A percentile compares a stretch with the other conserved stretches of the same genome.
phyloP scores from a whole-genome alignment of 371 early-diverging fungal genomes.

The Parasitella parasitica region DNA sequence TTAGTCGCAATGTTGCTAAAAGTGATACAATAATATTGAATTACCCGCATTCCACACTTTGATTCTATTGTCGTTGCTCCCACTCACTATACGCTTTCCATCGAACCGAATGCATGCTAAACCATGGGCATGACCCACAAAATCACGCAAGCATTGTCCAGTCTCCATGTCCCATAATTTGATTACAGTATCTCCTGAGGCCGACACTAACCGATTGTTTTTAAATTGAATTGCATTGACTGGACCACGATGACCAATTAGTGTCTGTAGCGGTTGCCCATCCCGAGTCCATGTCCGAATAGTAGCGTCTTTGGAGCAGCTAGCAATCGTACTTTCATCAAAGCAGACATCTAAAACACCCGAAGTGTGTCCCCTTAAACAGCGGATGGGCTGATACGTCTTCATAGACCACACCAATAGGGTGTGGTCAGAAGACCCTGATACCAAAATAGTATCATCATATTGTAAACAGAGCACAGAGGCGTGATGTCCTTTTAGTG shows the following conservation, averaged over 20 bases:
- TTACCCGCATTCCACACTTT: conserved; percentile 86
- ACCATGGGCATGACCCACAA: conserved; percentile 77
- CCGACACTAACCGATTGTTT: conserved; percentile 72
- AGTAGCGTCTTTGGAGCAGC: conserved; percentile 91
- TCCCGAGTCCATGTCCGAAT: conserved; percentile 81
- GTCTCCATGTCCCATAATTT: conserved; percentile 85
- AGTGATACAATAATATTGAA: neutral
- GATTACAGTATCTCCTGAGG: conserved; percentile 83
- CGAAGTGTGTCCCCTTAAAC: conserved; percentile 67
- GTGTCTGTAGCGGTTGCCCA: conserved; percentile 53
- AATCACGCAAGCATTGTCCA: conserved; percentile 64
- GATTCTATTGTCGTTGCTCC: conserved; percentile 92
- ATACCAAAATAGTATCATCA: conserved; percentile 76
- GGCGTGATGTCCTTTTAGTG: conserved; percentile 81
- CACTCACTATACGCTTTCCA: conserved; percentile 84
- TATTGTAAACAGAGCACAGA: conserved; percentile 91
- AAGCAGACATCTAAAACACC: conserved; percentile 86
- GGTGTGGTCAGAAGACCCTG: conserved; percentile 89
- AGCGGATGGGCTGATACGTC: conserved; percentile 35
- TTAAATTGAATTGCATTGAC: conserved; percentile 86
- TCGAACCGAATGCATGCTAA: conserved; percentile 94
- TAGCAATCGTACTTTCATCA: conserved; percentile 68
- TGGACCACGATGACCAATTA: conserved; percentile 83
- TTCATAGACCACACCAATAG: conserved; percentile 85
- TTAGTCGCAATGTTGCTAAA: neutral